Evolutionary conservation across 345 rosid genomes (phyloP).

Genomic region (Passiflora organensis): DNA sequence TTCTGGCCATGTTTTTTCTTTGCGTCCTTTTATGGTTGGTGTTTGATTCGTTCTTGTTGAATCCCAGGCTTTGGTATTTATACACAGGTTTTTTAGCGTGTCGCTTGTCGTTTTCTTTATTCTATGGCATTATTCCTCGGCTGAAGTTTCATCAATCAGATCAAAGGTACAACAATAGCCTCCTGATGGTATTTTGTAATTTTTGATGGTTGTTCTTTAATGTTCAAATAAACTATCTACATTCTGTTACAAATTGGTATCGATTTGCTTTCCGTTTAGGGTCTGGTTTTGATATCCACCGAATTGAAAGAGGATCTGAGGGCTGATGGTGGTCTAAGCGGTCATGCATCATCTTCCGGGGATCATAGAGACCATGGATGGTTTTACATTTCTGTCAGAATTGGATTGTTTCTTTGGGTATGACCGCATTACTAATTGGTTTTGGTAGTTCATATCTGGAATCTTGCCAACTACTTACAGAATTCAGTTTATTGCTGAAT

Average conservation of each 20-base stretch:
- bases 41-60: conserved; percentile 42
- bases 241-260: conserved; percentile 2
- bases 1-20: no score
- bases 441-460: conserved; percentile 7
- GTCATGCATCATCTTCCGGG: conserved; percentile 22
- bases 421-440: background rate
- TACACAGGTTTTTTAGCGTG: conserved; percentile 89
- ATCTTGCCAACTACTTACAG: conserved; percentile 4
- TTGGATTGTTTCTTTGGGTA: conserved; percentile 93
- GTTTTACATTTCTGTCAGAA: conserved; percentile 74
- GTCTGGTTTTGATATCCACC: conserved; percentile 34
- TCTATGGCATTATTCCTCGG: conserved; percentile 67
- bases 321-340: conserved; percentile 23
- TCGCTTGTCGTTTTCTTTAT: conserved; percentile 68
- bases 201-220: background rate
- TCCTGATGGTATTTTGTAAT: background rate
- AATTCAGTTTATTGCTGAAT: background rate
- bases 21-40: no score
- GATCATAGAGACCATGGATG: conserved; percentile 56
- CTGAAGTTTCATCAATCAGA: conserved; percentile 32
- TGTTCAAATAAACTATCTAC: background rate
- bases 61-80: conserved; percentile 84
- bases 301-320: conserved; percentile 31
- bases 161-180: conserved; percentile 48
- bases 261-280: conserved; percentile 30